phyloP scores from a whole-genome alignment of 345 rosid genomes.

The Eucalyptus virginea region DNA sequence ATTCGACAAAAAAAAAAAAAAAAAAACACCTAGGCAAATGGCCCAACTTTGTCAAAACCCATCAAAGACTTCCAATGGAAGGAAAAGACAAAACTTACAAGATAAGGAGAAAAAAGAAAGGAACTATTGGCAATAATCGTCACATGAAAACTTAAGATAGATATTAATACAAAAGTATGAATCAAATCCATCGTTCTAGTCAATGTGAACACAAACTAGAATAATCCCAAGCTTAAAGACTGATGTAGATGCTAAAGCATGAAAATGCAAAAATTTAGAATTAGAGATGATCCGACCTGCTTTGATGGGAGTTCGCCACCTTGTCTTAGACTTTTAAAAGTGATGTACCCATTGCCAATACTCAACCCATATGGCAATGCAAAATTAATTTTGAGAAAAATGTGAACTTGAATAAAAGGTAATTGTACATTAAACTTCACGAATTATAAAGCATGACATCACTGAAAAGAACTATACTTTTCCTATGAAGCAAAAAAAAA shows the following conservation, averaged over 20 bases:
- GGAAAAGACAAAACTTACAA: not conserved
- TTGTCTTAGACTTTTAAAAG: not conserved
- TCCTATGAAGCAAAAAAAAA: not conserved
- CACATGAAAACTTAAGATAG: not conserved
- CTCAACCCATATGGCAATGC: not conserved
- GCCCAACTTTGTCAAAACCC: no score
- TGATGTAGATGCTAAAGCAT: not conserved
- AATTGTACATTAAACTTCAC: not conserved
- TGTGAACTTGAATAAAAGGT: not conserved
- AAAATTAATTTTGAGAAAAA: not conserved
- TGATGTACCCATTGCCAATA: not conserved
- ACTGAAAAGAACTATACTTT: not conserved
- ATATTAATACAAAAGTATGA: not conserved
- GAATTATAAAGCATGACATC: not conserved
- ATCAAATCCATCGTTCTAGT: not conserved
- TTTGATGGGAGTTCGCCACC: not conserved
- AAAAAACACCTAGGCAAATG: no score
- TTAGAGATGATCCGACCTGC: not conserved
- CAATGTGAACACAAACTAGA: not conserved
- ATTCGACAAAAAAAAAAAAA: accelerated
- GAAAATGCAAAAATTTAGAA: not conserved
- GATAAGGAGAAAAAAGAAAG: not conserved
- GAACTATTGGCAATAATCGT: not conserved
- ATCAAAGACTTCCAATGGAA: not conserved
- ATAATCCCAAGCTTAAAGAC: not conserved